Conservation (phyloP, 345 rosid species). For the Bruguiera sexangula region DNA sequence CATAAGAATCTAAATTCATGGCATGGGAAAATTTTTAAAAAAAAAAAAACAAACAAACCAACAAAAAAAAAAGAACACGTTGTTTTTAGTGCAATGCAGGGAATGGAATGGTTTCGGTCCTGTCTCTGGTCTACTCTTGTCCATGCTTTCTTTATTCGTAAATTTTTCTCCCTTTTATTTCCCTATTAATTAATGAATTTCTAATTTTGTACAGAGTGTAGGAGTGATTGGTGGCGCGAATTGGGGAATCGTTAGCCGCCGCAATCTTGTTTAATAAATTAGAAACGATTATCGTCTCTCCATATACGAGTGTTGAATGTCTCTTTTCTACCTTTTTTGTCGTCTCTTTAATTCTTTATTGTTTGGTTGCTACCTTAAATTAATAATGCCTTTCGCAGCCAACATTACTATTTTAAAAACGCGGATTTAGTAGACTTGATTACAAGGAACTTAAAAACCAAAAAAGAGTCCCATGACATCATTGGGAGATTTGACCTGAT, state of each 20-base stretch:
- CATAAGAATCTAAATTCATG: neutral
- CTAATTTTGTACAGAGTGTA: neutral
- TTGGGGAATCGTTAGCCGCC: constrained; percentile 45
- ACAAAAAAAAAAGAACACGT: no score
- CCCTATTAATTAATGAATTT: neutral
- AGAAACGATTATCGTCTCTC: constrained; percentile 2
- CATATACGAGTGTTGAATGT: neutral
- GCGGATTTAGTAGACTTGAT: no score
- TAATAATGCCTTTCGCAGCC: no score
- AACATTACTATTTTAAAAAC: no score
- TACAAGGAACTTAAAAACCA: no score
- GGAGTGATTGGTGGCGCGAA: constrained; percentile 62
- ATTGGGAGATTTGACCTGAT: no score
- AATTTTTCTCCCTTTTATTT: neutral
- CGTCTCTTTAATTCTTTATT: neutral
- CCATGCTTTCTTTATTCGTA: no score
- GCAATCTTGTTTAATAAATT: constrained; percentile 19
- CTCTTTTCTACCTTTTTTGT: neutral
- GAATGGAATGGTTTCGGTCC: constrained; percentile 4
- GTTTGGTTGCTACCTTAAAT: no score
- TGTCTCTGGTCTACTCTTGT: constrained; percentile 10
- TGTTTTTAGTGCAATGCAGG: neutral
- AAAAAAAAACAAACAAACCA: neutral
- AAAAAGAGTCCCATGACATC: no score
- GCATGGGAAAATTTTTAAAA: neutral